Base-by-base conservation (phyloP, 2,329 filamentous ascomycete species). In the Mollisiaceae sp. region DNA sequence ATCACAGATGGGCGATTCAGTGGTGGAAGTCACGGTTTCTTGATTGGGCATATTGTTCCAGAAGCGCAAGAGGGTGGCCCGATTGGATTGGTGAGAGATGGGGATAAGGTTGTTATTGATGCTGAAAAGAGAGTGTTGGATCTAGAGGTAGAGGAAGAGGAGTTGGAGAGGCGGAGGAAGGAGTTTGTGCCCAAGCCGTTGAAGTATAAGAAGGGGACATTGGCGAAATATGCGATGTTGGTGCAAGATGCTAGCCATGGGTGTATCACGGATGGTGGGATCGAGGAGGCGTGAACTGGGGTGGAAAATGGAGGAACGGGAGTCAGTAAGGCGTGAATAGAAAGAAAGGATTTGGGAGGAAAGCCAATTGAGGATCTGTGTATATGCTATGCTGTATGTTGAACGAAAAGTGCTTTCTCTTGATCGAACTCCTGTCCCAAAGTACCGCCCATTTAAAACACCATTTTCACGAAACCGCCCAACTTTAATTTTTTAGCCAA, bases 1-100 rank as follows among this genome's bases (percentile, higher is more conserved):
- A 89, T 92, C 77, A 92, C 90, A 0, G 90, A 92, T 72, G 89
- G 89, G 54, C 78, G 87, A 69, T 86, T 87, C 78, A 83, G 80
- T 43, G 86, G 86, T 64, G 86, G 85, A 56, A 82, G 79, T 62
- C 86, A 88, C 77, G 86, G 86, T 12, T 88, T 88, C 78, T 75
- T 88, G 68, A 87, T 88, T 72, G 86, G 86, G 6, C 86, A 88
- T 71, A 85, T 88, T 68, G 85, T 86, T 14, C 86, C 86, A 2
- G 86, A 88, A 75, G 86, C 86, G 1, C 85, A 87, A 71, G 83
- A 82, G 63, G 85, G 86, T 55, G 86, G 86, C 1, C 85, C 86
- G 0, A 86, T 88, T 65, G 86, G 82, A 14, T 77, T 88, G 47
- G 85, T 87, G 0, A 74, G 80, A 61, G 84, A 88, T 71, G 86